Evolutionary conservation across 2,329 filamentous ascomycete genomes (phyloP).

Genomic region (Apiospora marii): DNA sequence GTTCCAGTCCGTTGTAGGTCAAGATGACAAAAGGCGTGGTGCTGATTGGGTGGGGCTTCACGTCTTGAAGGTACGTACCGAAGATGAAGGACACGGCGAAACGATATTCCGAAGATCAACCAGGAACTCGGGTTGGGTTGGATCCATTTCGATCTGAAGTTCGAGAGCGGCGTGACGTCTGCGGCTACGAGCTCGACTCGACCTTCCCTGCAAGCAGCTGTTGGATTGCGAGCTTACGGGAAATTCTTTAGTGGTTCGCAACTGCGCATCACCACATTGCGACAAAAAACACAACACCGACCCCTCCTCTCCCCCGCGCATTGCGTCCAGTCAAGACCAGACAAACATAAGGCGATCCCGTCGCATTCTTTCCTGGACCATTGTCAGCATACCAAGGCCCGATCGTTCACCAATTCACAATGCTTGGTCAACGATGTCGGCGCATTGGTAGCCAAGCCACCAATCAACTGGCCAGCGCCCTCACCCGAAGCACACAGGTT

Average conservation of each 20-base stretch:
- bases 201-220: background rate
- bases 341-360: background rate
- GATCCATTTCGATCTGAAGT: constrained; percentile 1
- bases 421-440: constrained; percentile 12
- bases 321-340: background rate
- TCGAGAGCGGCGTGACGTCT: constrained; percentile 9
- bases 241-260: background rate
- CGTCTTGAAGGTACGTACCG: background rate
- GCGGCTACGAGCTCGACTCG: background rate
- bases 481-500: background rate
- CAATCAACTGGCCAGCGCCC: background rate
- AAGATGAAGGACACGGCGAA: background rate
- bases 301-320: background rate
- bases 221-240: background rate
- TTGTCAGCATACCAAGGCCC: background rate
- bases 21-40: background rate
- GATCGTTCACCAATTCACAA: background rate
- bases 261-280: background rate
- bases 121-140: background rate
- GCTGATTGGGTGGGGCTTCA: background rate
- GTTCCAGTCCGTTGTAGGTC: background rate
- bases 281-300: background rate
- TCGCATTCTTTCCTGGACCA: background rate
- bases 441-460: constrained; percentile 5
- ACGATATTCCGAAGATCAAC: background rate